These are phyloP conservation scores for Acanthamoeba healyi DNA, from an alignment of 208 protist species.

Conservation along the genomic window DNA sequence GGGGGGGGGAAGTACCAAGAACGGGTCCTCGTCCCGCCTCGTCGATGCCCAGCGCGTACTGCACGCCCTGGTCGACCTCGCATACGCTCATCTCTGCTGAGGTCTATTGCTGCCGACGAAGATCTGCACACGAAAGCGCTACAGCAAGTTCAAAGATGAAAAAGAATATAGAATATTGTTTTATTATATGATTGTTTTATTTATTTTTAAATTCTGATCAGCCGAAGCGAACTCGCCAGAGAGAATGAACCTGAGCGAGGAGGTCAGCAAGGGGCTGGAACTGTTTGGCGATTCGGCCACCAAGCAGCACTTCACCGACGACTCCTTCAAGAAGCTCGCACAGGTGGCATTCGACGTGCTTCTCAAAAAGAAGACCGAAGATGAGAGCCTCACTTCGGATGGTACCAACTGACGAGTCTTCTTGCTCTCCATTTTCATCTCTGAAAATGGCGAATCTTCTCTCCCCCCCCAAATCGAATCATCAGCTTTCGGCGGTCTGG, in stretches of 20 bases:
- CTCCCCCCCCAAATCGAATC: background rate
- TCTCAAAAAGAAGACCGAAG: slow-evolving; percentile 21
- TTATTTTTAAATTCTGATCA: too few species aligned
- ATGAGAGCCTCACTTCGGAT: slow-evolving; percentile 40
- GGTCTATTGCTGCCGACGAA: too few species aligned
- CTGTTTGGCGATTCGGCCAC: slow-evolving; percentile 36
- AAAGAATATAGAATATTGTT: background rate
- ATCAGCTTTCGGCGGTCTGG: slow-evolving; percentile 14
- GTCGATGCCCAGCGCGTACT: slow-evolving; percentile 87
- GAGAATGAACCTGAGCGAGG: slow-evolving; percentile 51
- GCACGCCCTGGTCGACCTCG: slow-evolving; percentile 32
- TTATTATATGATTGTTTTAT: too few species aligned
- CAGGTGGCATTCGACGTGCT: slow-evolving; percentile 25
- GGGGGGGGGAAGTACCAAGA: slow-evolving; percentile 77
- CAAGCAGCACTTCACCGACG: slow-evolving; percentile 51
- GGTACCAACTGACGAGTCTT: too few species aligned
- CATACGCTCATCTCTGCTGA: slow-evolving; percentile 31
- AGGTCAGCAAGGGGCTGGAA: slow-evolving; percentile 28
- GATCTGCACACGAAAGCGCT: too few species aligned
- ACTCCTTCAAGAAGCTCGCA: background rate
- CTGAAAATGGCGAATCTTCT: background rate
- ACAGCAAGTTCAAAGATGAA: too few species aligned
- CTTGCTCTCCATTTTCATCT: background rate
- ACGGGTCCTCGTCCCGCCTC: slow-evolving; percentile 91
- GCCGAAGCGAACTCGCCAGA: background rate